phyloP scores from a whole-genome alignment of 139 green algal species.

The Auxenochlorella protothecoides region DNA sequence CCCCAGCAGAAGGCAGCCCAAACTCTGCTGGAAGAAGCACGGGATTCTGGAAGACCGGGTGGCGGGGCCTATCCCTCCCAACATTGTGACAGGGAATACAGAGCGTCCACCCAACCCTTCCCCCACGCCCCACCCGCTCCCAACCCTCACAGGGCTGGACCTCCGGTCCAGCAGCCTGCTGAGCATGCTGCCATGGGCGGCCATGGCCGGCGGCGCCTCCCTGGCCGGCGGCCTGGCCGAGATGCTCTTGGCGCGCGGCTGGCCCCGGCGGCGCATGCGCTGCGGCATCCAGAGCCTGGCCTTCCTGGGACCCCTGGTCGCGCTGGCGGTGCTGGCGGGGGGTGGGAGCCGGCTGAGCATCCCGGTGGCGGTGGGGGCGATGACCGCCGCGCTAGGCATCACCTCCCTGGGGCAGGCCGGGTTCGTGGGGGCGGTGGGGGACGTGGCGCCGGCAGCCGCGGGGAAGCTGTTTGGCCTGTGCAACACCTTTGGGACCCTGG shows the following conservation, averaged over 20 bases:
- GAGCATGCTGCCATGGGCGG: constrained; percentile 78
- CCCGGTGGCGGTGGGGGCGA: constrained; percentile 35
- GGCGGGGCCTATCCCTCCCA: too few relatives aligned
- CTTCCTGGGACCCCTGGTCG: constrained; percentile 64
- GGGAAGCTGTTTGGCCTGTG: constrained; percentile 78
- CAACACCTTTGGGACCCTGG: constrained; percentile 78
- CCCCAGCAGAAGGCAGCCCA: too few relatives aligned
- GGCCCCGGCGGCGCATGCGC: constrained; percentile 31
- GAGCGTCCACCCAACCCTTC: too few relatives aligned
- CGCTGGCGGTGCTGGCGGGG: constrained; percentile 44
- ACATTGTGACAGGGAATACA: too few relatives aligned
- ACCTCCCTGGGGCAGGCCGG: constrained; percentile 67
- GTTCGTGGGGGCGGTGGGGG: constrained; percentile 81
- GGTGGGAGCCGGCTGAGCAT: background rate
- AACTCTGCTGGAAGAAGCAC: too few relatives aligned
- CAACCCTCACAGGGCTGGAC: constrained; percentile 42
- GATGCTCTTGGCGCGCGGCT: constrained; percentile 34
- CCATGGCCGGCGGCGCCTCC: constrained; percentile 64
- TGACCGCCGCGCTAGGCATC: constrained; percentile 67
- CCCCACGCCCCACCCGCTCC: too few relatives aligned
- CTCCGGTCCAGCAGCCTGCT: constrained; percentile 53
- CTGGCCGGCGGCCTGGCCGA: constrained; percentile 62
- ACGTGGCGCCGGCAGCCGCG: constrained; percentile 68
- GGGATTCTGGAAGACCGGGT: too few relatives aligned
- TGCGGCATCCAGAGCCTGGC: constrained; percentile 61